Evolutionary conservation across 495 filamentous ascomycete species (phyloP), one percentile per base, ranked within the genome.

Genomic region (Venustampulla echinocandica): DNA sequence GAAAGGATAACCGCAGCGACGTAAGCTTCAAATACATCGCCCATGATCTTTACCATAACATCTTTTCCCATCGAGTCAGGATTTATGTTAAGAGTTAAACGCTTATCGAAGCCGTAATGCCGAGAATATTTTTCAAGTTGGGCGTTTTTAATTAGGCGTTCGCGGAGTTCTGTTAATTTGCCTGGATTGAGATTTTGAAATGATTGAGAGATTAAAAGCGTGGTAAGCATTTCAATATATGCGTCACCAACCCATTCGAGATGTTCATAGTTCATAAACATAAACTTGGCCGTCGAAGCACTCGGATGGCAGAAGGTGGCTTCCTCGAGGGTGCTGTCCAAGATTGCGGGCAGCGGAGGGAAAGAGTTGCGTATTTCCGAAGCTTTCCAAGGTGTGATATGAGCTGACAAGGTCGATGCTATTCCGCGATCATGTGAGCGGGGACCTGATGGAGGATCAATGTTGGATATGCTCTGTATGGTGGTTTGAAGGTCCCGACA

Each of bases 1-100:
- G 79, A 79, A 7, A 87, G 62, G 35, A 93, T 72, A 19, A 86
- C 60, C 10, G 84, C 88, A 15, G 85, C 89, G 9, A 89, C 75
- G 60, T 90, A 94, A 1, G 89, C 82, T 62, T 95, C 89, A 57
- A 95, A 90, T 7, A 95, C 73, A 61, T 95, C 89, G 7, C 79
- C 89, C 38, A 80, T 65, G 14, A 81, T 76, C 60, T 95, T 95
- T 20, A 54, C 65, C 22, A 67, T 73, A 50, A 73, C 70, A 49
- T 73, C 73, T 37, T 77, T 14, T 5, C 19, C 18, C 5, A 1
- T 14, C 10, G 36, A 6, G 1, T 23, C 24, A 36, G 17, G 3
- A 46, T 69, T 62, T 32, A 52, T 44, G n/a, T 75, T 75, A 13
- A 81, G 67, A 18, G 65, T 66, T 20, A 79, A 73, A 30, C 68